phyloP scores from a whole-genome alignment of 78 protist genomes.

The Abeoforma whisleri region DNA sequence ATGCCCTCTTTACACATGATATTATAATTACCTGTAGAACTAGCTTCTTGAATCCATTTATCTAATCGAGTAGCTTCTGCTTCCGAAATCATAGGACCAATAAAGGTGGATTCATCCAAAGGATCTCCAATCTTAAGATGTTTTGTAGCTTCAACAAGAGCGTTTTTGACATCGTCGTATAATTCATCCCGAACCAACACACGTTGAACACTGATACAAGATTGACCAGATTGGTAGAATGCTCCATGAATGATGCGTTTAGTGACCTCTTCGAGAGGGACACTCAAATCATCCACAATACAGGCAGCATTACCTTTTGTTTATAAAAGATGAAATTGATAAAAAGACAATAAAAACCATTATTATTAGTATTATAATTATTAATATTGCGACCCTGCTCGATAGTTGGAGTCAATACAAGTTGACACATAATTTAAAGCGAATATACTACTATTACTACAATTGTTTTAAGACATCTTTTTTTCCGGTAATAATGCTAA shows the following conservation, averaged over 20 bases:
- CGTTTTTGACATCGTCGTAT: conserved; percentile 41
- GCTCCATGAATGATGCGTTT: conserved; percentile 57
- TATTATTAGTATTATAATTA: too few species aligned
- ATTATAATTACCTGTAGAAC: too few species aligned
- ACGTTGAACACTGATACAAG: conserved; percentile 65
- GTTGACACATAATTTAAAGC: too few species aligned
- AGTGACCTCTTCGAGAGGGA: conserved; percentile 44
- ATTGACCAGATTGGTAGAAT: conserved; percentile 64
- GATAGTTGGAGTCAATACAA: too few species aligned
- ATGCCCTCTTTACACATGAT: too few species aligned
- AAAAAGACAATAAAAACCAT: too few species aligned
- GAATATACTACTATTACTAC: too few species aligned
- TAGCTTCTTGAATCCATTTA: conserved; percentile 33
- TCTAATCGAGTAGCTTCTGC: conserved; percentile 54
- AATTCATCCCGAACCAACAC: conserved; percentile 55
- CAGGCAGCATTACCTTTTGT: conserved; percentile 76
- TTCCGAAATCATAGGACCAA: conserved; percentile 66
- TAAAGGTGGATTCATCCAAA: conserved; percentile 52
- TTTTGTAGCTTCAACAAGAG: conserved; percentile 18
- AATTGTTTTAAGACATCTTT: too few species aligned
- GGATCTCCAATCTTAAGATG: conserved; percentile 54
- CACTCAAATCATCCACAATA: conserved; percentile 52
- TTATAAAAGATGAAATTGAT: too few species aligned
- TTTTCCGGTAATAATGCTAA: too few species aligned
- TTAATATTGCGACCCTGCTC: too few species aligned